These are phyloP conservation scores for Rickenella mellea DNA, from an alignment of 768 basidiomycete genomes.

Conservation along the genomic window DNA sequence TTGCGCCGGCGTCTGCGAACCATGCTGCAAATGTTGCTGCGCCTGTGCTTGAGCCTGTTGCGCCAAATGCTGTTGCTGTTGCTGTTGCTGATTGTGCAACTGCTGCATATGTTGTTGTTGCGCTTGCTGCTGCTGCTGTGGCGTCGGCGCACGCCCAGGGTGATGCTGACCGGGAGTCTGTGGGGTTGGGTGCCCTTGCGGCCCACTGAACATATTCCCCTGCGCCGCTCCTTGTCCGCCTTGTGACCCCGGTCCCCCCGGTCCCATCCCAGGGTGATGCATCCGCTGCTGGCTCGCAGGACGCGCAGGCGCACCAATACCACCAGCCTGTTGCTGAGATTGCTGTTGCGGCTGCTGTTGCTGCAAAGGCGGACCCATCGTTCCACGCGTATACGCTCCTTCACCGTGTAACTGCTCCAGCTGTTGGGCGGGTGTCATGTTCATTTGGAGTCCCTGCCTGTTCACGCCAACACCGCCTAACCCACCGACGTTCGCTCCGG, in stretches of 20 bases:
- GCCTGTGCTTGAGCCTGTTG: background rate
- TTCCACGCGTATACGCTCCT: conserved; percentile 7
- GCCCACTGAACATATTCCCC: too few species aligned
- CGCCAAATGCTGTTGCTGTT: background rate
- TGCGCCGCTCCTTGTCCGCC: too few species aligned
- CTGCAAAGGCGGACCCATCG: conserved; percentile 19
- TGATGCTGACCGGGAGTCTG: background rate
- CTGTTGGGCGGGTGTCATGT: conserved; percentile 60
- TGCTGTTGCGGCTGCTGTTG: conserved; percentile 26
- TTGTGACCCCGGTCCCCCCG: too few species aligned
- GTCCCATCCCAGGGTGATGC: conserved; percentile 1
- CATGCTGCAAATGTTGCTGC: too few species aligned
- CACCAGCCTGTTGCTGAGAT: conserved; percentile 37
- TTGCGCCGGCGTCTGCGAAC: conserved; percentile 33
- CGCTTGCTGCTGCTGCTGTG: conserved; percentile 3
- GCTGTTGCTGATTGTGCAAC: background rate
- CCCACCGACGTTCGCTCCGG: too few species aligned
- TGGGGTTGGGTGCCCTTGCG: background rate
- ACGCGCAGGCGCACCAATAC: background rate
- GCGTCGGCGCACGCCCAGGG: background rate
- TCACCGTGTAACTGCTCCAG: conserved; percentile 44
- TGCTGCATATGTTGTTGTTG: background rate
- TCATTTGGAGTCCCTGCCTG: too few species aligned
- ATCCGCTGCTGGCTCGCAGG: background rate
- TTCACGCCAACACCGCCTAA: too few species aligned